Evolutionary conservation across 768 basidiomycete species (phyloP), one percentile per base, ranked within the genome.

Genomic region (Leccinum subgranulosum): DNA sequence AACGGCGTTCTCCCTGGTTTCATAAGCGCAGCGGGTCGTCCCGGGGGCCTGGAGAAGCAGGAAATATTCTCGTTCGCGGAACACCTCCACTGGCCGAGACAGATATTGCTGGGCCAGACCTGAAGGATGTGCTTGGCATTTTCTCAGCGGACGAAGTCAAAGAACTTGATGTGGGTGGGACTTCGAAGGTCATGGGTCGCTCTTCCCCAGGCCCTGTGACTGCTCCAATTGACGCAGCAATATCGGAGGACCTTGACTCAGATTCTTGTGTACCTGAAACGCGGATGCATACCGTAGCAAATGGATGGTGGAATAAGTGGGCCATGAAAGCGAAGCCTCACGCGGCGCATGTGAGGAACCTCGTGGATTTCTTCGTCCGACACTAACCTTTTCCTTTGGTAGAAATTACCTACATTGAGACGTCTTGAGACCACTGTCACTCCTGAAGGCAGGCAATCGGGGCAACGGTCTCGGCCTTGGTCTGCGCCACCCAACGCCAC

Each of bases 261-360:
- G 62, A 71, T 56, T 43, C 59, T 3, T 34, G 59, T 50, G 67
- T 66, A 14, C 61, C 63, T 56, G 72, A 67, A 57, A 63, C 71
- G 54, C 74, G 75, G 52, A 69, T 64, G 34, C 70, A 78, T 49
- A 70, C 72, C 57, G 75, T 77, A n/a, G 76, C 75, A 46, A 72
- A 69, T 48, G 84, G 82, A 19, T 76, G 84, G 84, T 75, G 79
- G 75, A 72, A 77, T 10, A 76, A 74, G 54, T 86, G 81, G 81
- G 76, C 78, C 25, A 64, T 74, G 57, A 72, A 64, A 46, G 67
- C 60, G 49, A 63, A 63, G 39, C 55, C 64, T 49, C 56, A 53
- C 31, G 12, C 46, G 31, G 48, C 28, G 27, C 58, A 49, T 29
- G 73, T 68, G 59, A 66, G 67, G 51, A 23, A 53, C 52, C 58